Evolutionary conservation across 192 early-diverging fungal genomes (phyloP).

Genomic region (Coemansia pectinata): DNA sequence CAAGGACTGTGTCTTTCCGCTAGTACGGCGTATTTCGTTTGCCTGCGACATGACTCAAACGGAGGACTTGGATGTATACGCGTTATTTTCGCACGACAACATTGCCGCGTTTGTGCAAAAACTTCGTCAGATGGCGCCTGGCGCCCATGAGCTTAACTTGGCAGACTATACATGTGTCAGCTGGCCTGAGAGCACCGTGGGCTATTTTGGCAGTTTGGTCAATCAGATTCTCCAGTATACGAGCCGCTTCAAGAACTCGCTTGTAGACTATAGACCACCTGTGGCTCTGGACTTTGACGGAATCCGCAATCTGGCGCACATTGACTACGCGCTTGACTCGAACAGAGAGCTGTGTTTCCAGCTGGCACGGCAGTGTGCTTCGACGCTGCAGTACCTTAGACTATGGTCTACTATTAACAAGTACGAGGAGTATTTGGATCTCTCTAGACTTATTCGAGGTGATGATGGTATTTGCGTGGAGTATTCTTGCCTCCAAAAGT

Average conservation of each 20-base stretch:
- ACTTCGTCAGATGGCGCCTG: background rate
- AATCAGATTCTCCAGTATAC: background rate
- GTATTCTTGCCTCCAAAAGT: background rate
- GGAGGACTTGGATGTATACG: background rate
- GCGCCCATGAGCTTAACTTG: background rate
- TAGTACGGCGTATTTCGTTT: background rate
- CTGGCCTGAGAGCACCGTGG: background rate
- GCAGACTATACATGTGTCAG: background rate
- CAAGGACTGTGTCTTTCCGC: background rate
- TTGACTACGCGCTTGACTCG: background rate
- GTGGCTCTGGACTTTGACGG: background rate
- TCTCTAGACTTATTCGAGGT: background rate
- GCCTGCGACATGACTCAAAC: background rate
- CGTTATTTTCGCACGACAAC: background rate
- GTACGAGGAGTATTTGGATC: background rate
- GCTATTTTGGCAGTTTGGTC: background rate
- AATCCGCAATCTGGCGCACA: background rate
- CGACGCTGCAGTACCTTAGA: background rate
- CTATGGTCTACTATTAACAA: background rate
- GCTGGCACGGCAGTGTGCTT: background rate
- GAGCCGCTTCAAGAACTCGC: background rate
- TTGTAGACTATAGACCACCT: background rate
- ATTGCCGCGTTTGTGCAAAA: background rate
- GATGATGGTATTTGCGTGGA: background rate
- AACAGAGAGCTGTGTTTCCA: background rate